Conservation (phyloP, 2,329 filamentous ascomycete species). For the Diaporthe caulivora region DNA sequence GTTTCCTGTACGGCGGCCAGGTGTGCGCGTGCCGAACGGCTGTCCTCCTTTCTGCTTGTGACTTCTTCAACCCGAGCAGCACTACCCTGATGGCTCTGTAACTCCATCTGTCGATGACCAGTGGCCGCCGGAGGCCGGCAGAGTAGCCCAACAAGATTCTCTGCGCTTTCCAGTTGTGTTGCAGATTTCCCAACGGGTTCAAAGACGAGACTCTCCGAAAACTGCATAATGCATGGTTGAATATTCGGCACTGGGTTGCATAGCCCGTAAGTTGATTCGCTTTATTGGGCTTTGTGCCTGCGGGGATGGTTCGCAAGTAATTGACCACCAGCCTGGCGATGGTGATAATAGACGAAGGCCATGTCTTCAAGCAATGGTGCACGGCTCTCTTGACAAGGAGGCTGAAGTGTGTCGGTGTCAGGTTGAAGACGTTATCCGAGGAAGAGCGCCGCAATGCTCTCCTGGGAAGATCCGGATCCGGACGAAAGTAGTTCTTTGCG, state of each 20-base stretch:
- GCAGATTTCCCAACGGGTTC: constrained; percentile 51
- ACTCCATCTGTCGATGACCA: constrained; percentile 63
- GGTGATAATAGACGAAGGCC: constrained; percentile 47
- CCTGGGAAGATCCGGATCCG: constrained; percentile 36
- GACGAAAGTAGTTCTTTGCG: constrained; percentile 42
- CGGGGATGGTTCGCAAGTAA: constrained; percentile 44
- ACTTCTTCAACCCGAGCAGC: constrained; percentile 66
- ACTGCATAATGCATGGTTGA: constrained; percentile 55
- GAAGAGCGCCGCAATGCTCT: constrained; percentile 40
- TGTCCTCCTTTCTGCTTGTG: constrained; percentile 61
- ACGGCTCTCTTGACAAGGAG: constrained; percentile 45
- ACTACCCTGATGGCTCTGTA: constrained; percentile 69
- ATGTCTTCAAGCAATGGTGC: constrained; percentile 46
- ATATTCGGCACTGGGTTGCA: constrained; percentile 50
- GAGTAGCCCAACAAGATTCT: constrained; percentile 66
- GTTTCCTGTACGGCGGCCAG: constrained; percentile 72
- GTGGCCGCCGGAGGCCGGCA: constrained; percentile 58
- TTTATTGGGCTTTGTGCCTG: constrained; percentile 18
- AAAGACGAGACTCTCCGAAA: constrained; percentile 52
- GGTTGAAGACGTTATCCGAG: constrained; percentile 42
- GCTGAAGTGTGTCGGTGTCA: constrained; percentile 44
- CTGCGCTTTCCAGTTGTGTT: constrained; percentile 70
- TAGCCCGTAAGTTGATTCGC: constrained; percentile 42
- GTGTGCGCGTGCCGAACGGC: constrained; percentile 61
- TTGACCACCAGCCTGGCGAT: constrained; percentile 45